Conservation (phyloP, 768 basidiomycete species). For the Podaxis sp. region DNA sequence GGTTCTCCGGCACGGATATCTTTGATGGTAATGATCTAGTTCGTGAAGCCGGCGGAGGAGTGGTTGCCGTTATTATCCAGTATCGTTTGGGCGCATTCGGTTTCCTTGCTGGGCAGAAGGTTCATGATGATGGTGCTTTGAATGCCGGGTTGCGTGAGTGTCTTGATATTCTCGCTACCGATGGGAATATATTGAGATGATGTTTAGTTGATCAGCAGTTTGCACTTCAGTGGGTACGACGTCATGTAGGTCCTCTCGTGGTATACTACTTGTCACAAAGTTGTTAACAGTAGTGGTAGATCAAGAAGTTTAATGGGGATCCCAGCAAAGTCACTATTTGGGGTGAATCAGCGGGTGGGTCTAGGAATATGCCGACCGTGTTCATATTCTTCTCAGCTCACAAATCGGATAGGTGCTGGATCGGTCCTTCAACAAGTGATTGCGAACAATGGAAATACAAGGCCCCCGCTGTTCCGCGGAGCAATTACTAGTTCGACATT, state of each 20-base stretch:
- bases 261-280: neutral
- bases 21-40: conserved; percentile 36
- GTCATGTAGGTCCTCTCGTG: conserved; percentile 26
- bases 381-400: neutral
- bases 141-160: conserved; percentile 50
- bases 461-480: conserved; percentile 39
- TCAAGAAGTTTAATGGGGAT: conserved; percentile 39
- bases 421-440: conserved; percentile 49
- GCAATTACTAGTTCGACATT: conserved; percentile 45
- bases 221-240: conserved; percentile 41
- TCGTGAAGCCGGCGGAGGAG: conserved; percentile 29
- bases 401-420: conserved; percentile 32
- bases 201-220: conserved; percentile 41
- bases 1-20: neutral
- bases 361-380: neutral
- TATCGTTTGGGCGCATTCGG: conserved; percentile 46
- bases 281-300: conserved; percentile 22
- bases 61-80: conserved; percentile 38
- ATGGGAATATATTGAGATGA: neutral
- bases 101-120: conserved; percentile 40
- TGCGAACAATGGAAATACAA: conserved; percentile 43
- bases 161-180: neutral
- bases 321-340: conserved; percentile 39
- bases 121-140: conserved; percentile 40
- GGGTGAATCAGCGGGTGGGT: conserved; percentile 35